Percentiles rank a stretch among this genome's conserved stretches.
These are phyloP conservation scores for Apocynum venetum DNA, from an alignment of 257 asterid genomes.

Conservation along the genomic window DNA sequence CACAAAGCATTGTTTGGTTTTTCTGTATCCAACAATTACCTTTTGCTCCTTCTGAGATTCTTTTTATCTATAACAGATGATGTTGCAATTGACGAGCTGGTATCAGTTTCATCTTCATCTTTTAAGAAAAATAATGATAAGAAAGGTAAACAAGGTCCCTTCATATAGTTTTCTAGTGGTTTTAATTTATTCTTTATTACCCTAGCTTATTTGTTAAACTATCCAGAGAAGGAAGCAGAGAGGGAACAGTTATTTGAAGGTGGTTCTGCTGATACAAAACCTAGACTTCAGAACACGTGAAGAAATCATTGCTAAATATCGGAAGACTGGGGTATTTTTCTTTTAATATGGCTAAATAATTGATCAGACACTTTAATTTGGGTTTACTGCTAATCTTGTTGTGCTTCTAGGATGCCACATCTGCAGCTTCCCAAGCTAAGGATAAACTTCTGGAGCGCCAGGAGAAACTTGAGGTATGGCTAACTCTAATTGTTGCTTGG, in stretches of 20 bases:
- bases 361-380: constrained; percentile 10
- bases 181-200: neutral
- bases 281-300: constrained; percentile 70
- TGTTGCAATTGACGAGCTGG: constrained; percentile 62
- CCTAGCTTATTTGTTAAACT: constrained; percentile 11
- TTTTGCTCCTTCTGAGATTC: neutral
- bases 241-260: constrained; percentile 78
- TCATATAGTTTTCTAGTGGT: neutral
- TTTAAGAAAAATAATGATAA: constrained; percentile 26
- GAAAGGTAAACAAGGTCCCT: constrained; percentile 36
- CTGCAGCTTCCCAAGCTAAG: constrained; percentile 79
- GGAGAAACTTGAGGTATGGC: constrained; percentile 86
- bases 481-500: neutral
- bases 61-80: constrained; percentile 56
- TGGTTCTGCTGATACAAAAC: constrained; percentile 51
- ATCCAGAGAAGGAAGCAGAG: constrained; percentile 50
- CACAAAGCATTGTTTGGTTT: neutral
- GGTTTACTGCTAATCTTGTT: constrained; percentile 22
- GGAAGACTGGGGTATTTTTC: constrained; percentile 61
- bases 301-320: constrained; percentile 92
- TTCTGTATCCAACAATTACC: neutral
- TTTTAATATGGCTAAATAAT: constrained; percentile 15
- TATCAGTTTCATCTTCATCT: constrained; percentile 40
- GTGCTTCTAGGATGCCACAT: constrained; percentile 60
- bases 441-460: constrained; percentile 78